phyloP scores from a whole-genome alignment of 768 basidiomycete genomes.

The Zangia roseola region DNA sequence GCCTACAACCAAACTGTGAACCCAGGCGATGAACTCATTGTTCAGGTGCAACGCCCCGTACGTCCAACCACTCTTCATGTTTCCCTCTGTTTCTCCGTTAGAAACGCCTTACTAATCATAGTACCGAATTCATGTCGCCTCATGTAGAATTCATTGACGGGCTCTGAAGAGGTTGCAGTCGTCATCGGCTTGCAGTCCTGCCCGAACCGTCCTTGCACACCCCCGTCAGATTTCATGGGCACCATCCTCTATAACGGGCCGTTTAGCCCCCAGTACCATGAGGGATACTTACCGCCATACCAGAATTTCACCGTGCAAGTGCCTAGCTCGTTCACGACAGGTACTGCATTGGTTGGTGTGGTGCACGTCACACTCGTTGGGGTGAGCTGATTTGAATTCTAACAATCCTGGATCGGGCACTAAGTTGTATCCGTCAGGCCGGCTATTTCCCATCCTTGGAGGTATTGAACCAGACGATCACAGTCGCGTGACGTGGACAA shows the following conservation, averaged over 20 bases:
- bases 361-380: conserved; percentile 40
- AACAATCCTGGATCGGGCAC: not conserved
- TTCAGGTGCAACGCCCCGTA: conserved; percentile 51
- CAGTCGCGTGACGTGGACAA: conserved; percentile 14
- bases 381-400: conserved; percentile 30
- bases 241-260: conserved; percentile 47
- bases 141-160: conserved; percentile 35
- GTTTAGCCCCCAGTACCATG: conserved; percentile 38
- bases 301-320: conserved; percentile 46
- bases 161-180: conserved; percentile 44
- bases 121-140: not conserved
- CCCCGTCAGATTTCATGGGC: conserved; percentile 36
- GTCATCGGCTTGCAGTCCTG: conserved; percentile 46
- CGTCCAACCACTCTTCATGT: conserved; percentile 8
- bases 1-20: conserved; percentile 23
- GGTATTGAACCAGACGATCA: conserved; percentile 32
- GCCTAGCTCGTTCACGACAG: conserved; percentile 28
- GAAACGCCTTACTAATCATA: not conserved
- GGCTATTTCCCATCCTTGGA: conserved; percentile 29
- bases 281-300: conserved; percentile 35
- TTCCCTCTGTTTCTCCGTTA: not conserved
- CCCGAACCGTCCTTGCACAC: conserved; percentile 21
- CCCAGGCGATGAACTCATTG: conserved; percentile 39
- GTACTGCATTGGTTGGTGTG: conserved; percentile 37
- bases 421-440: conserved; percentile 28